phyloP scores from a whole-genome alignment of 306 rosid species.

The Pyrus betulifolia region DNA sequence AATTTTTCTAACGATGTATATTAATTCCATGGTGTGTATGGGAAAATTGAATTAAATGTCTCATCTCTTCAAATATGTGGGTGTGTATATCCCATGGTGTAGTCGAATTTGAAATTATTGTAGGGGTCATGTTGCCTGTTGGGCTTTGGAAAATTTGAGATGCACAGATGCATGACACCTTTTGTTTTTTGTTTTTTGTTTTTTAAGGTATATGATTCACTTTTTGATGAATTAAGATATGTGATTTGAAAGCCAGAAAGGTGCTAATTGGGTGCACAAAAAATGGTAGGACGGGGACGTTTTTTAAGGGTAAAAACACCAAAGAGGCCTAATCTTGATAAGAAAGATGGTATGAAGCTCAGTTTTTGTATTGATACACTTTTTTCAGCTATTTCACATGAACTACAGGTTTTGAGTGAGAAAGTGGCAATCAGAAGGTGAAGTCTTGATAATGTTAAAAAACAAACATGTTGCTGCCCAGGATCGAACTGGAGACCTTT shows the following conservation, averaged over 20 bases:
- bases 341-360: no score
- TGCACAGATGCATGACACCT: background rate
- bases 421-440: no score
- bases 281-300: no score
- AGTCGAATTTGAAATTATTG: background rate
- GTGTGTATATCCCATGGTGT: background rate
- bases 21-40: background rate
- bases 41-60: background rate
- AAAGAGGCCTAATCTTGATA: no score
- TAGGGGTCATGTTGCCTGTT: background rate
- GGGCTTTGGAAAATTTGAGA: background rate
- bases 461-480: constrained; percentile 56
- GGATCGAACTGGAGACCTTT: constrained; percentile 92
- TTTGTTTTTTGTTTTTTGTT: background rate
- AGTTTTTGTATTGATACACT: no score
- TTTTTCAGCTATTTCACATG: no score
- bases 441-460: background rate
- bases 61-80: background rate
- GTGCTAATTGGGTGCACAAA: background rate
- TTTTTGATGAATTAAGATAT: background rate
- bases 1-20: no score
- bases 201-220: background rate
- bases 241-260: background rate
- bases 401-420: no score
- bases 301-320: no score